Percentiles rank a stretch among this genome's conserved stretches.
Evolutionary conservation across 1,284 basidiomycete genomes (phyloP).

Genomic region (Papiliotrema nemorosa): DNA sequence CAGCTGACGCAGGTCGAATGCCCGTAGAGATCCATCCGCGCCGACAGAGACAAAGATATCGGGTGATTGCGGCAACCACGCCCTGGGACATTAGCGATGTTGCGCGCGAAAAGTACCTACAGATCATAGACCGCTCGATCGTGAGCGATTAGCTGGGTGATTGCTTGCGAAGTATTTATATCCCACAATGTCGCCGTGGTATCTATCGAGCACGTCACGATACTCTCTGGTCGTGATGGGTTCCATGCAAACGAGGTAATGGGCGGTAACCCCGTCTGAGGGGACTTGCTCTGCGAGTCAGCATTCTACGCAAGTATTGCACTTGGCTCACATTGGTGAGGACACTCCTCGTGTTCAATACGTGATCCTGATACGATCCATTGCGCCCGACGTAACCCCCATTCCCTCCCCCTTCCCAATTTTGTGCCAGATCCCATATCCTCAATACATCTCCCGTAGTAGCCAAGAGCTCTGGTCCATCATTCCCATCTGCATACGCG

Average conservation of each 20-base stretch:
- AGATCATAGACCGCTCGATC: constrained; percentile 78
- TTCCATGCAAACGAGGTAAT: constrained; percentile 97
- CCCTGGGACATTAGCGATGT: constrained; percentile 40
- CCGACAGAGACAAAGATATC: constrained; percentile 99
- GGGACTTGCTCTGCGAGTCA: constrained; percentile 70
- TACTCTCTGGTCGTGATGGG: constrained; percentile 74
- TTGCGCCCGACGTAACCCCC: constrained; percentile 67
- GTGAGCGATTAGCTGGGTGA: constrained; percentile 97
- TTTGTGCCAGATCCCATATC: constrained; percentile 74
- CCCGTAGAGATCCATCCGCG: constrained; percentile 91
- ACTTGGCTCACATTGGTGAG: constrained; percentile 66
- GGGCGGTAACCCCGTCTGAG: constrained; percentile 76
- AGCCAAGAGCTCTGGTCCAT: constrained; percentile 67
- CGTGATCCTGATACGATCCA: constrained; percentile 53
- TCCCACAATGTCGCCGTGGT: constrained; percentile 97
- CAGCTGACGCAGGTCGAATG: constrained; percentile 91
- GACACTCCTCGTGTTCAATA: constrained; percentile 45
- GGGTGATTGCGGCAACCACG: constrained; percentile 95
- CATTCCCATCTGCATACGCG: constrained; percentile 29
- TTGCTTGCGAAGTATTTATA: constrained; percentile 88
- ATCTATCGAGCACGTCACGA: constrained; percentile 95
- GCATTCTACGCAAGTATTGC: constrained; percentile 11
- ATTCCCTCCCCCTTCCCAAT: constrained; percentile 20
- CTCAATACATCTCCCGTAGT: constrained; percentile 85
- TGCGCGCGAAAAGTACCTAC: constrained; percentile 17